Percentiles rank a stretch among this genome's conserved stretches.
phyloP scores from a whole-genome alignment of 768 basidiomycete genomes.

The Favolaschia claudopus region DNA sequence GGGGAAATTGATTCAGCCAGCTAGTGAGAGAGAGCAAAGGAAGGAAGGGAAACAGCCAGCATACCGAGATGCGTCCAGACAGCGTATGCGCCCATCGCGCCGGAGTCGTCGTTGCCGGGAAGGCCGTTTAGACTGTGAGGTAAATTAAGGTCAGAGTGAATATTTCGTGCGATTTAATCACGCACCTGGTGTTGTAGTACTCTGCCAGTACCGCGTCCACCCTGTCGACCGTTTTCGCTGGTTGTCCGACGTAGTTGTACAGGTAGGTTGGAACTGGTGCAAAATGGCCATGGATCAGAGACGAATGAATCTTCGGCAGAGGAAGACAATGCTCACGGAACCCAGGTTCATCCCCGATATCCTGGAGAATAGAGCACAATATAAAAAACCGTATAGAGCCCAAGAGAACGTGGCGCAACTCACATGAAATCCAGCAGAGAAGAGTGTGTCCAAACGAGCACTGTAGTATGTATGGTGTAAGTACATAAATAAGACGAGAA shows the following conservation, averaged over 20 bases:
- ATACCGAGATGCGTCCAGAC: slow-evolving; percentile 26
- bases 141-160: neutral
- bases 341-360: slow-evolving; percentile 27
- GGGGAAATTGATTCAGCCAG: neutral
- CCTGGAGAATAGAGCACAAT: neutral
- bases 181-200: slow-evolving; percentile 21
- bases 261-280: slow-evolving; percentile 23
- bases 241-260: slow-evolving; percentile 27
- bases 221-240: slow-evolving; percentile 24
- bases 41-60: neutral
- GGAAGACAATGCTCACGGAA: slow-evolving; percentile 11
- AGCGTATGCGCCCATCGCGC: slow-evolving; percentile 24
- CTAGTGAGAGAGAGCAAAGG: neutral
- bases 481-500: neutral
- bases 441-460: slow-evolving; percentile 23
- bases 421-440: slow-evolving; percentile 21
- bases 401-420: neutral
- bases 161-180: neutral
- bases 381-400: neutral
- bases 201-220: slow-evolving; percentile 10
- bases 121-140: slow-evolving; percentile 12
- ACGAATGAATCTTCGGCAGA: neutral
- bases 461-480: neutral
- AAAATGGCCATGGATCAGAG: neutral
- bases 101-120: slow-evolving; percentile 23